Conservation (phyloP, 495 filamentous ascomycete species). For the Penicillium lagena region DNA sequence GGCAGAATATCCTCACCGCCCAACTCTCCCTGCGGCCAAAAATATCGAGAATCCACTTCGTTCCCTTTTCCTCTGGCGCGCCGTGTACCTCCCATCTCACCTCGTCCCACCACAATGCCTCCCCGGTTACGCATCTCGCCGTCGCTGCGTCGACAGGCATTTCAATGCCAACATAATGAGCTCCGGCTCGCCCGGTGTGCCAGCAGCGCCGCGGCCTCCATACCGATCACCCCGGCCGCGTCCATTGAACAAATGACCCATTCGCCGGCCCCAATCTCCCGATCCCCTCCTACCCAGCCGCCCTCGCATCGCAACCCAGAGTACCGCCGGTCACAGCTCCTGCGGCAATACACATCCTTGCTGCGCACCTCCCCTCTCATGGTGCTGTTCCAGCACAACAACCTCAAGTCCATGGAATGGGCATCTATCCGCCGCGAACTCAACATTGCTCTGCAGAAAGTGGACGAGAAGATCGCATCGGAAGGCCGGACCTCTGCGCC, state of each 20-base stretch:
- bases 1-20: too few relatives aligned
- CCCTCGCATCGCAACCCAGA: slow-evolving; percentile 83
- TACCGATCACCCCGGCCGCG: slow-evolving; percentile 42
- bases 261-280: slow-evolving; percentile 46
- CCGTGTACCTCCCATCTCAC: too few relatives aligned
- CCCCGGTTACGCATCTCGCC: slow-evolving; percentile 36
- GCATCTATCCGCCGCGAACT: slow-evolving; percentile 79
- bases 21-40: too few relatives aligned
- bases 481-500: slow-evolving; percentile 35
- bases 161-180: slow-evolving; percentile 28
- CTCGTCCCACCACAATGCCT: slow-evolving; percentile 30
- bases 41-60: too few relatives aligned
- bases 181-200: slow-evolving; percentile 23
- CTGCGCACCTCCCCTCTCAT: slow-evolving; percentile 83
- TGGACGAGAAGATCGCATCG: slow-evolving; percentile 50
- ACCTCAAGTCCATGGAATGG: slow-evolving; percentile 85
- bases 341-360: slow-evolving; percentile 87
- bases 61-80: too few relatives aligned
- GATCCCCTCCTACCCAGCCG: slow-evolving; percentile 67
- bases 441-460: slow-evolving; percentile 55
- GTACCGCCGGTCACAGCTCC: slow-evolving; percentile 88
- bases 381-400: slow-evolving; percentile 96
- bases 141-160: slow-evolving; percentile 26
- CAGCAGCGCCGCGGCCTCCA: slow-evolving; percentile 29
- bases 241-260: slow-evolving; percentile 46